phyloP scores from a whole-genome alignment of 352 stramenopile genomes.

The Phytophthora lateralis region DNA sequence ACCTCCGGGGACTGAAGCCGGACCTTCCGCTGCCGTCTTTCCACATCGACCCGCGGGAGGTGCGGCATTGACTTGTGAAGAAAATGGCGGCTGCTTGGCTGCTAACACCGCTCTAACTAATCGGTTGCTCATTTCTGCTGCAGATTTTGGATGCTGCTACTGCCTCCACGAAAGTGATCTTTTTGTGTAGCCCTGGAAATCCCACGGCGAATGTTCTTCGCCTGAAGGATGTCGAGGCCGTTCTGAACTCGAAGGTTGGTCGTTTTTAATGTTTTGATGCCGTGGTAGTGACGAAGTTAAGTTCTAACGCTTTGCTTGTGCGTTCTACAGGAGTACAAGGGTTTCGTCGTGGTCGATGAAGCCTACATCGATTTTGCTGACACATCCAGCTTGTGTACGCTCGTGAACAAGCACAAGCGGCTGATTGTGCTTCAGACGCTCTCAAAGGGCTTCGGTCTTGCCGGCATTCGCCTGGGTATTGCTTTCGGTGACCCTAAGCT shows the following conservation, averaged over 20 bases:
- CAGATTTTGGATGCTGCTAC: slow-evolving; percentile 91
- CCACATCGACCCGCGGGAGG: slow-evolving; percentile 81
- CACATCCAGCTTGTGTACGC: slow-evolving; percentile 70
- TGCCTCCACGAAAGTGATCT: slow-evolving; percentile 95
- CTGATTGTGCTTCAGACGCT: slow-evolving; percentile 98
- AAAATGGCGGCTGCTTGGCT: not conserved
- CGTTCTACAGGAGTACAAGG: slow-evolving; percentile 70
- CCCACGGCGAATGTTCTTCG: slow-evolving; percentile 96
- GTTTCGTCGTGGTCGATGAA: slow-evolving; percentile 98
- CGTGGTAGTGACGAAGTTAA: not conserved
- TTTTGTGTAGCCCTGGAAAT: slow-evolving; percentile 98
- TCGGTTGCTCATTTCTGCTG: not conserved
- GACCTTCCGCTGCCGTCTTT: slow-evolving; percentile 65
- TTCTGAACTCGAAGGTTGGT: slow-evolving; percentile 82
- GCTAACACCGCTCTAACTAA: not conserved
- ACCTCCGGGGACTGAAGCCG: slow-evolving; percentile 71
- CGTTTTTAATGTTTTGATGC: not conserved
- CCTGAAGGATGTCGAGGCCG: slow-evolving; percentile 87
- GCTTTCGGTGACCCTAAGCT: slow-evolving; percentile 92
- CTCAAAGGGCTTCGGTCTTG: slow-evolving; percentile 98
- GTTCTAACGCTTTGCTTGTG: slow-evolving; percentile 5
- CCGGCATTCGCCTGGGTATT: slow-evolving; percentile 93
- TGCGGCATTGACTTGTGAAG: slow-evolving; percentile 21
- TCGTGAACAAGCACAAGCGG: slow-evolving; percentile 93
- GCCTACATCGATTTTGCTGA: slow-evolving; percentile 98